Percentiles rank a stretch among this genome's conserved stretches.
Conservation (phyloP, 202 grass and related monocot species). For the Carex arenaria region DNA sequence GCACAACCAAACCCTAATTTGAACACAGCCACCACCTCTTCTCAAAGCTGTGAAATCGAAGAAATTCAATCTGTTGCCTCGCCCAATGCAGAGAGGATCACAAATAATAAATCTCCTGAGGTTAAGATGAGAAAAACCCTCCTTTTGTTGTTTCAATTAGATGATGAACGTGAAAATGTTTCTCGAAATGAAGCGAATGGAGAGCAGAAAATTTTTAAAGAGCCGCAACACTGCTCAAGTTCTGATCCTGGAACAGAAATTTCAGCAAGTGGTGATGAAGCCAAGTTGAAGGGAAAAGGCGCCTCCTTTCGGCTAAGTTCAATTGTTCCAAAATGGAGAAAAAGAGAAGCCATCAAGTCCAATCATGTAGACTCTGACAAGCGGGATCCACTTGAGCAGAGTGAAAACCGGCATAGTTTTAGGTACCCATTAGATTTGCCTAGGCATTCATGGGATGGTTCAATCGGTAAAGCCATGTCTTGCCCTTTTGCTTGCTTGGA, state of each 20-base stretch:
- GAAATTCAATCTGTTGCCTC: slow-evolving; percentile 51
- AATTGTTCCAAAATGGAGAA: slow-evolving; percentile 26
- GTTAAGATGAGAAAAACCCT: slow-evolving; percentile 58
- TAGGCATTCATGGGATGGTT: slow-evolving; percentile 92
- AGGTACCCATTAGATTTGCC: slow-evolving; percentile 42
- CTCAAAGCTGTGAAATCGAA: slow-evolving; percentile 40
- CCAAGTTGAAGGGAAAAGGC: slow-evolving; percentile 22
- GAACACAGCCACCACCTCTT: slow-evolving; percentile 15
- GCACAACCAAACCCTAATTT: slow-evolving; percentile 23
- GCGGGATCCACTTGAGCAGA: not conserved
- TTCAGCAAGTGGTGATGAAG: slow-evolving; percentile 11
- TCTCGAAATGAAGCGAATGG: not conserved
- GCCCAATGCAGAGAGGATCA: not conserved
- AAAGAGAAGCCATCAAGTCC: slow-evolving; percentile 20
- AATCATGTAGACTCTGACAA: not conserved
- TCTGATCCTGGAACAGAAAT: not conserved
- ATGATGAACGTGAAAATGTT: slow-evolving; percentile 29
- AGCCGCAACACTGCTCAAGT: not conserved
- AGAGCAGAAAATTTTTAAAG: not conserved
- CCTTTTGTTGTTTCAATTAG: slow-evolving; percentile 69
- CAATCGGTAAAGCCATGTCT: slow-evolving; percentile 56
- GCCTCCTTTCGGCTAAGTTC: slow-evolving; percentile 30
- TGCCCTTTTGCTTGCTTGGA: slow-evolving; percentile 85
- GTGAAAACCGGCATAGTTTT: slow-evolving; percentile 20
- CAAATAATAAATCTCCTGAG: slow-evolving; percentile 20